Evolutionary conservation across 345 rosid species (phyloP), one percentile per base, ranked within the genome.

Genomic region (Ceriops zippeliana): DNA sequence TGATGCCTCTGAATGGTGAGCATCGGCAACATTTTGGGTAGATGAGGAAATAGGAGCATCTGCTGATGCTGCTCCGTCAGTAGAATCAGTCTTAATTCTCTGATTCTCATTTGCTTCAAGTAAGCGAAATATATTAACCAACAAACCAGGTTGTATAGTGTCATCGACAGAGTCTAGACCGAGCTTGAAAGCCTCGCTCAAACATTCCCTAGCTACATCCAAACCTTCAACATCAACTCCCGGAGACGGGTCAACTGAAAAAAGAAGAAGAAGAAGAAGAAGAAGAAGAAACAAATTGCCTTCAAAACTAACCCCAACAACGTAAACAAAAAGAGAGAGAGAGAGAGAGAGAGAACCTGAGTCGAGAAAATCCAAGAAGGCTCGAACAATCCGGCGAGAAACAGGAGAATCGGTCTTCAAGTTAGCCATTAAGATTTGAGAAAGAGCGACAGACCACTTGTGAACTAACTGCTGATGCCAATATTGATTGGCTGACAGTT

Each of bases 161-260:
- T 58, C 53, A 63, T 80, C 78, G 15, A 68, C 67, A 26, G 62
- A 32, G 58, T 76, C 64, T 56, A 84, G 66, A 54, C 73, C 73
- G 16, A 84, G 79, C 62, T 80, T 79, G 66, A 92, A 92, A 26
- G 81, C 91, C 58, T 84, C 92, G 0, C 56, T 35, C 76, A 92
- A 79, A 71, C 95, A 92, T 68, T 92, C 96, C 72, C 66, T 84
- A 52, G 87, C 92, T 72, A 92, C 92, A 71, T 90, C 92, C 73
- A 92, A 79, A 15, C 92, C 95, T 85, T 92, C 98, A 32, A 75
- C 72, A 69, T 92, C 96, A 62, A 83, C 89, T 47, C 92, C 92
- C 0, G 89, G 77, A 42, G 85, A 82, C 17, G 86, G 83, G 64
- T 92, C 92, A 70, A 92, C 98, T 89, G 54, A 47, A 73, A 61